phyloP scores from a whole-genome alignment of 2,329 filamentous ascomycete genomes.

The Sarocladium brachiariae region DNA sequence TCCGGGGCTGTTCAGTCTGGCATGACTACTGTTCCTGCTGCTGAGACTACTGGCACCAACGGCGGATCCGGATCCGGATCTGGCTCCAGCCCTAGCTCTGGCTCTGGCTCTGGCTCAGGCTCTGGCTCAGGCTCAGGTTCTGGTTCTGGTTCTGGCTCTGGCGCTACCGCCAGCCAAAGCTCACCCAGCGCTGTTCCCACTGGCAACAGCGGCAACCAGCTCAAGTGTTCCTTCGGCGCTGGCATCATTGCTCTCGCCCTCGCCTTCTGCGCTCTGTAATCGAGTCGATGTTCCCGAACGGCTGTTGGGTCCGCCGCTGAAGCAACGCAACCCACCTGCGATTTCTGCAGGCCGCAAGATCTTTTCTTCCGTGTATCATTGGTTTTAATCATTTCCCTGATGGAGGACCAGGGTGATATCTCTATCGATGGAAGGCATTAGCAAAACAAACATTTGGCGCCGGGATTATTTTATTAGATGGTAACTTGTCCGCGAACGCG shows the following conservation, averaged over 20 bases:
- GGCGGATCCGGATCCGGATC: conserved; percentile 17
- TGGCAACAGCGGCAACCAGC: background rate
- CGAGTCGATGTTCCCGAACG: background rate
- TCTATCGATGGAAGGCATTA: background rate
- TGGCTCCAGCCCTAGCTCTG: conserved; percentile 13
- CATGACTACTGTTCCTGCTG: conserved; percentile 13
- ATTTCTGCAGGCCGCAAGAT: background rate
- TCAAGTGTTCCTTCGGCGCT: conserved; percentile 8
- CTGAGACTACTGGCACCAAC: conserved; percentile 13
- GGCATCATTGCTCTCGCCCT: conserved; percentile 4
- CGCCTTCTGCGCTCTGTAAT: conserved; percentile 9
- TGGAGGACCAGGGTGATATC: conserved; percentile 1
- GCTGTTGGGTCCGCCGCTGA: background rate
- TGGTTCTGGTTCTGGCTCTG: conserved; percentile 16
- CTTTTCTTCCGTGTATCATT: conserved; percentile 6
- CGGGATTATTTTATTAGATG: conserved; percentile 5
- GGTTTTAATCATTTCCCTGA: conserved; percentile 7
- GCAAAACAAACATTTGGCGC: conserved; percentile 6
- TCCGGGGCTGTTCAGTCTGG: conserved; percentile 18
- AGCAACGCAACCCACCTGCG: background rate
- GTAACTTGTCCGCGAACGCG: background rate
- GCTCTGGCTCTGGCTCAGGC: conserved; percentile 13
- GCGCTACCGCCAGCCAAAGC: conserved; percentile 9
- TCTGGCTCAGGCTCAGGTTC: conserved; percentile 13
- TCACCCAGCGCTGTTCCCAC: background rate